Conservation (phyloP, 2,329 filamentous ascomycete genomes). For the Trichophaea hybrida region DNA sequence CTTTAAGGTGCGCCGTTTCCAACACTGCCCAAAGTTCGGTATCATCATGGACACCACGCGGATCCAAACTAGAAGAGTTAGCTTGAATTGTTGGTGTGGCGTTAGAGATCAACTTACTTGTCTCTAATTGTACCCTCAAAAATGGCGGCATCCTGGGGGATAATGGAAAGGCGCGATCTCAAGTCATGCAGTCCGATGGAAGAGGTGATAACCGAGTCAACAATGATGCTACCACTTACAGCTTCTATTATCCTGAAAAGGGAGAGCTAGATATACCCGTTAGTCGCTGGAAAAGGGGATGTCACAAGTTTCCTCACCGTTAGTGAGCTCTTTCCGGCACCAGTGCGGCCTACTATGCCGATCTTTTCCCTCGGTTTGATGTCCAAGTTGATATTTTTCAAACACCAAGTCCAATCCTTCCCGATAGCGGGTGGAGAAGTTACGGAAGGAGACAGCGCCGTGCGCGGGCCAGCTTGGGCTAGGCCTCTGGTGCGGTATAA, state of each 20-base stretch:
- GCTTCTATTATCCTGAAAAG: constrained; percentile 94
- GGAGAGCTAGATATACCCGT: constrained; percentile 40
- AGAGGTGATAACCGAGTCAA: constrained; percentile 80
- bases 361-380: constrained; percentile 98
- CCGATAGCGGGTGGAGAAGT: constrained; percentile 89
- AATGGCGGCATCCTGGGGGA: constrained; percentile 90
- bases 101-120: constrained; percentile 44
- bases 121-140: constrained; percentile 89
- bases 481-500: constrained; percentile 74
- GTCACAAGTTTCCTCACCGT: constrained; percentile 36
- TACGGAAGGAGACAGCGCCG: constrained; percentile 77
- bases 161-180: constrained; percentile 79
- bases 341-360: constrained; percentile 88
- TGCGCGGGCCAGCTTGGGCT: constrained; percentile 82
- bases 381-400: constrained; percentile 81
- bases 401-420: constrained; percentile 79
- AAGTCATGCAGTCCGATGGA: constrained; percentile 81
- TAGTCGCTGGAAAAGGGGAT: background rate
- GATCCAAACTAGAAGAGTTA: constrained; percentile 41
- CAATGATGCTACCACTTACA: constrained; percentile 65
- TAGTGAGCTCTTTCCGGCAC: constrained; percentile 87
- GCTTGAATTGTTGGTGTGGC: background rate
- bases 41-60: constrained; percentile 87
- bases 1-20: constrained; percentile 85
- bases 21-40: constrained; percentile 93